phyloP scores from a whole-genome alignment of 2,329 filamentous ascomycete genomes.

The Didymosphaeria variabile region DNA sequence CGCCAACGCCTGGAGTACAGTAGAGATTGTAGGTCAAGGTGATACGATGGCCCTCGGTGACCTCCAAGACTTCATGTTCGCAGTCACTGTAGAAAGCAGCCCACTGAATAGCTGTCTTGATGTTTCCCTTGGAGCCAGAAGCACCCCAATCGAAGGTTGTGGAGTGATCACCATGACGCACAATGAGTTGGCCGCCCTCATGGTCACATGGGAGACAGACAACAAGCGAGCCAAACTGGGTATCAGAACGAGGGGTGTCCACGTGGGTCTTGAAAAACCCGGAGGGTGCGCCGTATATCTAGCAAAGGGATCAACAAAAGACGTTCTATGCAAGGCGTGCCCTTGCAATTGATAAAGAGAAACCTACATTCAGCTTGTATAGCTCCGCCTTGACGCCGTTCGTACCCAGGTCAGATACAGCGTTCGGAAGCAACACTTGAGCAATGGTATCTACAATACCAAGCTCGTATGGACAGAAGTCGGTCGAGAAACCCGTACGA shows the following conservation, averaged over 20 bases:
- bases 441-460: constrained; percentile 63
- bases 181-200: constrained; percentile 55
- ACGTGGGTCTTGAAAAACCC: constrained; percentile 63
- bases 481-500: constrained; percentile 55
- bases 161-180: constrained; percentile 52
- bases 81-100: constrained; percentile 64
- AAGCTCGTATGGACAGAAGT: constrained; percentile 61
- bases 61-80: constrained; percentile 55
- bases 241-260: constrained; percentile 60
- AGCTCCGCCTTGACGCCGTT: constrained; percentile 60
- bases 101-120: constrained; percentile 50
- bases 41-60: constrained; percentile 62
- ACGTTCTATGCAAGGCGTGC: no score
- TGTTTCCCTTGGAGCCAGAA: not conserved
- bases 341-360: not conserved
- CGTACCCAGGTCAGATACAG: constrained; percentile 16
- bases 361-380: constrained; percentile 64
- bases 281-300: constrained; percentile 63
- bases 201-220: constrained; percentile 58
- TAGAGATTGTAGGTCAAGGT: constrained; percentile 68
- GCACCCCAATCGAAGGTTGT: constrained; percentile 56
- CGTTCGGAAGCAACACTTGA: constrained; percentile 55
- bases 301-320: not conserved
- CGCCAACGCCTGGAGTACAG: constrained; percentile 8
- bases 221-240: constrained; percentile 64